Evolutionary conservation across 148 eudicot genomes (phyloP), one percentile per base, ranked within the genome.

Genomic region (Dysphania ambrosioides): DNA sequence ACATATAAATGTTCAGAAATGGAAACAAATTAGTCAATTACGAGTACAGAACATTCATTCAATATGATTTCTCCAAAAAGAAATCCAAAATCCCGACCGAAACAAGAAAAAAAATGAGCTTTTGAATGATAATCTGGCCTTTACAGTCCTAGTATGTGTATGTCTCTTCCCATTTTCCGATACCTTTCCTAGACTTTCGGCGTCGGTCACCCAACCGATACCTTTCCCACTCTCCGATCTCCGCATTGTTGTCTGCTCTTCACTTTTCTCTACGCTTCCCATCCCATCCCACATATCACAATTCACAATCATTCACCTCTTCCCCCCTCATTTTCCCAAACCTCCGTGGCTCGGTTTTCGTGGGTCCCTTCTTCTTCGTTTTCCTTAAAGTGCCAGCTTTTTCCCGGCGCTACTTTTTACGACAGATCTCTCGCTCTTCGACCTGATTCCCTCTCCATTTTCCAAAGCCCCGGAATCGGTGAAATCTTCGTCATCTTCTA

Each of bases 331-430:
- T 55, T 44, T 10, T 30, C 49, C 18, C 63, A 24, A 58, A 58
- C 42, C 42, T 23, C 70, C 11, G 70, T 38, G 27, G 63, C 15
- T 47, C 41, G 34, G 27, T 57, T 3, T 42, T 21, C 26, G 32
- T 40, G 31, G 13, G n/a, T n/a, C n/a, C n/a, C 49, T 19, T 6
- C 8, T 44, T 29, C 44, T 16, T 65, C 65, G 26, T 32, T 77
- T 38, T 47, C 59, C 18, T 24, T 32, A 74, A 72, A 19, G 8
- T 44, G 13, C 11, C 57, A 23, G 24, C 41, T 69, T 63, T 64
- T 51, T 32, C 6, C 6, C 34, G 66, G 75, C 86, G 55, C 83
- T 79, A 24, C 79, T 80, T 73, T 83, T 74, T 29, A 77, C 70
- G 71, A 38, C 72, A 4, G 81, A 74, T 83, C 76, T 53, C 42